These are phyloP conservation scores for Aspergillus asperescens DNA, from an alignment of 495 filamentous ascomycete genomes.

Conservation along the genomic window DNA sequence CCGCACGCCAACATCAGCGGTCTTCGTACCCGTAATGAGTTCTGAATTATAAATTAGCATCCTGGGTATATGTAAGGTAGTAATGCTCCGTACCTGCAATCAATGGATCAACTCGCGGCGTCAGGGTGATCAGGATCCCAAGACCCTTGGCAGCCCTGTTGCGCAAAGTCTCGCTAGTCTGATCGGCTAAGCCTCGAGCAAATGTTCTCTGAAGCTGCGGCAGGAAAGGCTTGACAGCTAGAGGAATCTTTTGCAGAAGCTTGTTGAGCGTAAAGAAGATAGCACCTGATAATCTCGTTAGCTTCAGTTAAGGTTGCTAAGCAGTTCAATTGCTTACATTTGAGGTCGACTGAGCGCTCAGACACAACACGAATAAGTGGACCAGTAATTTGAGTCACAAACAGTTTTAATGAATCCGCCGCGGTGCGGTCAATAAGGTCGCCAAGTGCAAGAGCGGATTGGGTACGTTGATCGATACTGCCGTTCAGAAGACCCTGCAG, in stretches of 20 bases:
- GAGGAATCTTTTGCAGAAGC: slow-evolving; percentile 91
- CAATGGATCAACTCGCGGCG: slow-evolving; percentile 89
- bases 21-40: slow-evolving; percentile 89
- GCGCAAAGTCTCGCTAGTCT: slow-evolving; percentile 81
- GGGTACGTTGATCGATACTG: slow-evolving; percentile 81
- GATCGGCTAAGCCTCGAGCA: slow-evolving; percentile 89
- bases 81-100: slow-evolving; percentile 46
- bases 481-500: slow-evolving; percentile 96
- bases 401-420: slow-evolving; percentile 77
- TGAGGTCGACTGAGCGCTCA: slow-evolving; percentile 90
- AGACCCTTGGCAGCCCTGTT: slow-evolving; percentile 91
- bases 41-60: slow-evolving; percentile 46
- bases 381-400: slow-evolving; percentile 95
- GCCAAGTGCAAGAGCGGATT: slow-evolving; percentile 87
- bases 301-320: not conserved
- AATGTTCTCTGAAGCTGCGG: slow-evolving; percentile 96
- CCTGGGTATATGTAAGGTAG: not conserved
- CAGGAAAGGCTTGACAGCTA: slow-evolving; percentile 91
- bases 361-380: slow-evolving; percentile 96
- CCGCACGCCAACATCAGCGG: slow-evolving; percentile 78
- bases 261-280: slow-evolving; percentile 93
- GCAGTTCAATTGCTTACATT: slow-evolving; percentile 42
- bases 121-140: slow-evolving; percentile 92
- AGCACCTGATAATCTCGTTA: slow-evolving; percentile 51
- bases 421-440: slow-evolving; percentile 91